These are phyloP conservation scores for Hortaea werneckii DNA, from an alignment of 2,329 filamentous ascomycete genomes.

Conservation along the genomic window DNA sequence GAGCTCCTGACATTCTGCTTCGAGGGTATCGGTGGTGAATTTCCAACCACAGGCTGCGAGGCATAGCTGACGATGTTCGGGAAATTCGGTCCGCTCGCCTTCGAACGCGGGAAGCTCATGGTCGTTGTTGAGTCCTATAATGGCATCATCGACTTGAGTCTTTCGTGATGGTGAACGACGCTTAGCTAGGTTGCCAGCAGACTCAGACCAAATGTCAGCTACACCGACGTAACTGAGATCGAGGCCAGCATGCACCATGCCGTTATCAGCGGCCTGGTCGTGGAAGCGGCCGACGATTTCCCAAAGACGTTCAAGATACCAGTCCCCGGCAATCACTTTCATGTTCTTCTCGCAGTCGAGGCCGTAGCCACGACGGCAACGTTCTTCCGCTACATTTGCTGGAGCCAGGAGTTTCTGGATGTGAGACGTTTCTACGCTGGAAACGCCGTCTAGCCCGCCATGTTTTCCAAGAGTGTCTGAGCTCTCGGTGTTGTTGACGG, in stretches of 20 bases:
- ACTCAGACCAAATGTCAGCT: slow-evolving; percentile 55
- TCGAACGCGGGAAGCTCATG: slow-evolving; percentile 53
- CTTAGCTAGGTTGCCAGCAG: slow-evolving; percentile 41
- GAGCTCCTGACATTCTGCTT: slow-evolving; percentile 39
- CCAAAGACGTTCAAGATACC: slow-evolving; percentile 72
- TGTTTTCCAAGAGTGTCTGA: too few species aligned
- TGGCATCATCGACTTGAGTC: slow-evolving; percentile 29
- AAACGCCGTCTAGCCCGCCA: neutral
- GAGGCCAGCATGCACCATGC: slow-evolving; percentile 58
- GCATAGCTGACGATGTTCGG: slow-evolving; percentile 63
- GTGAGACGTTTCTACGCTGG: slow-evolving; percentile 7
- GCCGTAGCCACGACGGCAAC: slow-evolving; percentile 47
- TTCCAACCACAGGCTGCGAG: slow-evolving; percentile 67
- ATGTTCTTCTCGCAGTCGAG: slow-evolving; percentile 56
- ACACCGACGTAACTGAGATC: slow-evolving; percentile 71
- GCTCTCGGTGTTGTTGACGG: neutral
- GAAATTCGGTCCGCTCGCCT: slow-evolving; percentile 52
- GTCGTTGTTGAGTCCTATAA: slow-evolving; percentile 54
- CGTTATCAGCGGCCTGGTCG: slow-evolving; percentile 52
- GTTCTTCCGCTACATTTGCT: slow-evolving; percentile 35
- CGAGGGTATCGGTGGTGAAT: slow-evolving; percentile 43
- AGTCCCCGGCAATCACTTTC: slow-evolving; percentile 58
- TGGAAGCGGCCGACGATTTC: slow-evolving; percentile 60
- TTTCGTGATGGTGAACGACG: neutral
- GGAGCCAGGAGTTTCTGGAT: slow-evolving; percentile 14